Base-by-base conservation (phyloP, 2,329 filamentous ascomycete species). In the Neofusicoccum parvum region DNA sequence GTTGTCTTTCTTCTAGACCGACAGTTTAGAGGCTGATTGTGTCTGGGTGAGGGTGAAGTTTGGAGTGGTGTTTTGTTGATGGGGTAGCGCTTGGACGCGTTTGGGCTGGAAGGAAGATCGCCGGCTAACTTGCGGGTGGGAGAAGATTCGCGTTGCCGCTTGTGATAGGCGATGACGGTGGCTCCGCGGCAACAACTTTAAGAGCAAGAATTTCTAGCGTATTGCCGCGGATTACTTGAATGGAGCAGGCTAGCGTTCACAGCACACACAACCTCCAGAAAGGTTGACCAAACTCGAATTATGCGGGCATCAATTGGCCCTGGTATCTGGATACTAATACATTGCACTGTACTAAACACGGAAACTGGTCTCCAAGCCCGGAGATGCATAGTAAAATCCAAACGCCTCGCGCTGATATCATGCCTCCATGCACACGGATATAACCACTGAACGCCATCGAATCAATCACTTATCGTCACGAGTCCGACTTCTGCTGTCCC, bases 401-500 rank as follows among this genome's bases (percentile, higher is more conserved):
- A 65, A 65, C 62, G 43, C 62, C 62, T 27, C 37, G 34, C 50
- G 41, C 50, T 48, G 27, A 64, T 48, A 54, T 45, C 51, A 51
- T 32, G 45, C 45, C 59, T 27, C 59, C 51, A 65, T 65, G 17
- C 45, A 56, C 50, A 37, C 60, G 49, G 23, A 59, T 58, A 56
- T 65, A 58, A 37, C 53, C 51, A 54, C 53, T 49, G 10, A 65
- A 65, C 62, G 62, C 62, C 62, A 39, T 45, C 27, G 12, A 65
- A 17, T 23, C 12, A 62, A 39, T 41, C 17, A n/a, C 15, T 41
- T 14, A 23, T 45, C 56, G 12, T 59, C 53, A 58, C 23, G 39
- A 34, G 14, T 39, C 45, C 12, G 49, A 41, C 74, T 72, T 27
- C 72, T 39, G n/a, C 12, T 75, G 78, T 66, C 81, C 68, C 63